A percentile compares a stretch with the other conserved stretches of the same genome.
phyloP scores from a whole-genome alignment of 2,329 filamentous ascomycete species.

The Zasmidium citrigriseum region DNA sequence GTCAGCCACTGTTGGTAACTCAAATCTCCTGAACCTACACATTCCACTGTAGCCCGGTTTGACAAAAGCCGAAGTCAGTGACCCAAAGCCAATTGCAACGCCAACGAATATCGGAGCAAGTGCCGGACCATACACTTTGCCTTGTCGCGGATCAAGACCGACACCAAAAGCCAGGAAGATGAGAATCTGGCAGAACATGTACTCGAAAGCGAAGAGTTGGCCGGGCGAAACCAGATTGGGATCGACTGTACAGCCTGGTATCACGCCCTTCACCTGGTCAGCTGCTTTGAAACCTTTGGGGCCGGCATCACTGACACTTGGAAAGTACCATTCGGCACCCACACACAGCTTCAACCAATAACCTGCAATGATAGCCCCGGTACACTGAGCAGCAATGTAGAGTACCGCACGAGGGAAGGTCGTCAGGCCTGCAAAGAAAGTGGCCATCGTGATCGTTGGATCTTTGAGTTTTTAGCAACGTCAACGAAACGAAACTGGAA shows the following conservation, averaged over 20 bases:
- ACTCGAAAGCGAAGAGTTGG: slow-evolving; percentile 48
- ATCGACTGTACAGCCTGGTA: slow-evolving; percentile 25
- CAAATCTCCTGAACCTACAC: not conserved
- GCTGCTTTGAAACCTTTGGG: not conserved
- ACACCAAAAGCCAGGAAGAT: slow-evolving; percentile 55
- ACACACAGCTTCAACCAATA: slow-evolving; percentile 25
- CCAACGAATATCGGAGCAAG: slow-evolving; percentile 53
- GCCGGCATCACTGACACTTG: not conserved
- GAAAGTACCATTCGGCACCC: not conserved
- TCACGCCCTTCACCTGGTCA: slow-evolving; percentile 1
- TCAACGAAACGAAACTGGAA: not conserved
- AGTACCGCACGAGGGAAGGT: slow-evolving; percentile 51
- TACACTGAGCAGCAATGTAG: slow-evolving; percentile 49
- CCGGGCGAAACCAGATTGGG: slow-evolving; percentile 18
- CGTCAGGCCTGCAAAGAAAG: slow-evolving; percentile 53
- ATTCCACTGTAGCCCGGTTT: slow-evolving; percentile 35
- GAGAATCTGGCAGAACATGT: slow-evolving; percentile 47
- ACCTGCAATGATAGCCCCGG: slow-evolving; percentile 39
- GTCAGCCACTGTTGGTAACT: not conserved
- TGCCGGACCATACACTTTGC: slow-evolving; percentile 50
- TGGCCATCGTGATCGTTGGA: slow-evolving; percentile 55
- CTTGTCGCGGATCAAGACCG: slow-evolving; percentile 56
- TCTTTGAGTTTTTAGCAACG: slow-evolving; percentile 23
- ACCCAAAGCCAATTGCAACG: slow-evolving; percentile 32
- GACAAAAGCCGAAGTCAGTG: slow-evolving; percentile 30